A percentile compares a stretch with the other conserved stretches of the same genome.
phyloP scores from a whole-genome alignment of 2,329 filamentous ascomycete genomes.

The Cladophialophora chaetospira region DNA sequence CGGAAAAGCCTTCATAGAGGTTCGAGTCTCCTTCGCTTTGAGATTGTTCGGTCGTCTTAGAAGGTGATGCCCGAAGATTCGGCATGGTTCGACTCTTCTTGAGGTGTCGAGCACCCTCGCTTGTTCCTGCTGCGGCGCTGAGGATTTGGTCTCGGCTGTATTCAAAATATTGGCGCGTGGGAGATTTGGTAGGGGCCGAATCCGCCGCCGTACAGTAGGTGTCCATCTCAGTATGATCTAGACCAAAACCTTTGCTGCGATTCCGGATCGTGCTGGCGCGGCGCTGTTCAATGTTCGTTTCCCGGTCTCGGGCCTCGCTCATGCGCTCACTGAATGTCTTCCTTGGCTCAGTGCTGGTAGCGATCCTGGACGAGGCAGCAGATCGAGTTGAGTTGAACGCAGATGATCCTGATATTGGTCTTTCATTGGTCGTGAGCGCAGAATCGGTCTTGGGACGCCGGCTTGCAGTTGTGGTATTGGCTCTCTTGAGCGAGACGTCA shows the following conservation, averaged over 20 bases:
- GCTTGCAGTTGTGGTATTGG: slow-evolving; percentile 40
- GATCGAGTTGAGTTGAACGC: slow-evolving; percentile 32
- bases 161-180: slow-evolving; percentile 51
- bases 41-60: slow-evolving; percentile 3
- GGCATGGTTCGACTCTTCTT: slow-evolving; percentile 25
- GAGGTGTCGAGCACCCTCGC: slow-evolving; percentile 1
- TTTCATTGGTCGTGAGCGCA: slow-evolving; percentile 2
- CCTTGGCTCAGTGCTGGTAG: neutral
- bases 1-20: slow-evolving; percentile 83
- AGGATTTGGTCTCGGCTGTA: slow-evolving; percentile 67
- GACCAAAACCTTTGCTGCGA: slow-evolving; percentile 46
- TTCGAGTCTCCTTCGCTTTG: slow-evolving; percentile 52
- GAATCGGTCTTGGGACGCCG: slow-evolving; percentile 6
- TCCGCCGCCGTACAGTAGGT: slow-evolving; percentile 43
- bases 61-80: slow-evolving; percentile 10
- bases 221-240: slow-evolving; percentile 48
- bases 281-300: slow-evolving; percentile 43
- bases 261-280: slow-evolving; percentile 42
- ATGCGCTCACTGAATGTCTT: slow-evolving; percentile 85
- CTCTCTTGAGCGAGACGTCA: slow-evolving; percentile 81
- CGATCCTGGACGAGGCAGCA: slow-evolving; percentile 4
- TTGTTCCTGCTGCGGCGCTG: slow-evolving; percentile 34
- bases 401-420: slow-evolving; percentile 29
- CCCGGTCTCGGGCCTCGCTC: slow-evolving; percentile 62
- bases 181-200: slow-evolving; percentile 46